A percentile compares a stretch with the other conserved stretches of the same genome.
These are phyloP conservation scores for Litchi chinensis DNA, from an alignment of 345 rosid species.

Conservation along the genomic window DNA sequence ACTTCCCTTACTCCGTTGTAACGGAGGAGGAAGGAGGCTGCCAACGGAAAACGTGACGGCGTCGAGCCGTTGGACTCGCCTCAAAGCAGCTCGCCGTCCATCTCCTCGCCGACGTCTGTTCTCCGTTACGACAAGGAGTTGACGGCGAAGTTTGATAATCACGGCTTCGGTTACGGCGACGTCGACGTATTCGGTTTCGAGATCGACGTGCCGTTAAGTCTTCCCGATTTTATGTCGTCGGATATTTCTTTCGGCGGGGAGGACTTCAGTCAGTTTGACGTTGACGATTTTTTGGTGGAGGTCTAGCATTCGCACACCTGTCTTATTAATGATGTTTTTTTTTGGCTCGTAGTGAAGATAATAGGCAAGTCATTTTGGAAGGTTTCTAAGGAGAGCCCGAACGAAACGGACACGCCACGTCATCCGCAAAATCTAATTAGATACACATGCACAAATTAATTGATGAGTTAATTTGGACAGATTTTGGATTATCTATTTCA, in stretches of 20 bases:
- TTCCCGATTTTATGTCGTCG: conserved; percentile 19
- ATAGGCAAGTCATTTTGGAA: background rate
- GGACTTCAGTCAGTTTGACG: conserved; percentile 29
- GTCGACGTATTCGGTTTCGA: conserved; percentile 33
- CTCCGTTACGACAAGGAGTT: conserved; percentile 27
- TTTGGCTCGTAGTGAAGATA: background rate
- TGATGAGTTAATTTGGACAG: too few relatives aligned
- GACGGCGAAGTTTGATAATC: conserved; percentile 16
- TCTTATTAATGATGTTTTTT: background rate
- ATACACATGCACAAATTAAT: too few relatives aligned
- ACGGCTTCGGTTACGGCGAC: conserved; percentile 10
- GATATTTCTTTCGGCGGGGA: conserved; percentile 11
- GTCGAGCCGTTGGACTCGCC: conserved; percentile 10
- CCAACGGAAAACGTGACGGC: background rate
- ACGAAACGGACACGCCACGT: too few relatives aligned
- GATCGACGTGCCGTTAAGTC: conserved; percentile 23
- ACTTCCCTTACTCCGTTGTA: conserved; percentile 40
- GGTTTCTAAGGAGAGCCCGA: background rate
- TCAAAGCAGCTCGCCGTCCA: background rate
- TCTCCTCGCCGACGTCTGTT: conserved; percentile 44
- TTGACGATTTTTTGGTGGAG: conserved; percentile 39
- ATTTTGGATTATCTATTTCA: too few relatives aligned
- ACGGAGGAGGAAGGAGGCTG: conserved; percentile 7
- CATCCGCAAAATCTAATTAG: too few relatives aligned
- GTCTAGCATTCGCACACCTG: background rate